These are phyloP conservation scores for Penicillium digitatum DNA, from an alignment of 2,329 filamentous ascomycete genomes.

Conservation along the genomic window DNA sequence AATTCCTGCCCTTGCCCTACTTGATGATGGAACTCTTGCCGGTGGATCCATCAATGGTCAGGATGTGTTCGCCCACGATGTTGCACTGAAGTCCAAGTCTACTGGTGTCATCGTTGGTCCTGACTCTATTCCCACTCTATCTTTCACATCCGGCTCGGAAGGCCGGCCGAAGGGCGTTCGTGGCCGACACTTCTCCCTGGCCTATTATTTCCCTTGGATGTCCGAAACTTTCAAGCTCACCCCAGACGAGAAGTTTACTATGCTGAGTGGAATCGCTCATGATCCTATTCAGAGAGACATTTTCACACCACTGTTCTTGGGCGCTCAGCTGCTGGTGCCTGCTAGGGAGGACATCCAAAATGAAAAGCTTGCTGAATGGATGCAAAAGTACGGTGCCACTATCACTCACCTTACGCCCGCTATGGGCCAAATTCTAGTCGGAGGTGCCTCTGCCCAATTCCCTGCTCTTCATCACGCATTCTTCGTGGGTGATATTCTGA, in stretches of 20 bases:
- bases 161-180: constrained; percentile 81
- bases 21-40: constrained; percentile 65
- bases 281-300: constrained; percentile 64
- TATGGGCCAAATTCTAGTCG: constrained; percentile 93
- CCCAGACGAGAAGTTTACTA: constrained; percentile 70
- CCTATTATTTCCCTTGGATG: constrained; percentile 94
- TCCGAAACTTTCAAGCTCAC: constrained; percentile 72
- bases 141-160: constrained; percentile 69
- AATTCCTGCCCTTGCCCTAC: constrained; percentile 68
- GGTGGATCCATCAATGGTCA: constrained; percentile 64
- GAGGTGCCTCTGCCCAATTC: constrained; percentile 73
- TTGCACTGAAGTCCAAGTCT: constrained; percentile 51
- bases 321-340: constrained; percentile 73
- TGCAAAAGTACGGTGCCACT: constrained; percentile 67
- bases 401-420: constrained; percentile 90
- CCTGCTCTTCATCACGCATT: constrained; percentile 73
- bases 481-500: constrained; percentile 88
- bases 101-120: constrained; percentile 78
- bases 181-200: constrained; percentile 79
- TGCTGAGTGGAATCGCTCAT: constrained; percentile 76
- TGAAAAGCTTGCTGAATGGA: constrained; percentile 84
- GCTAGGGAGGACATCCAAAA: constrained; percentile 80
- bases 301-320: constrained; percentile 84
- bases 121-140: constrained; percentile 73
- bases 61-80: constrained; percentile 61